A percentile compares a stretch with the other conserved stretches of the same genome.
Evolutionary conservation across 176 grass and related monocot genomes (phyloP).

Genomic region (Lolium multiflorum): DNA sequence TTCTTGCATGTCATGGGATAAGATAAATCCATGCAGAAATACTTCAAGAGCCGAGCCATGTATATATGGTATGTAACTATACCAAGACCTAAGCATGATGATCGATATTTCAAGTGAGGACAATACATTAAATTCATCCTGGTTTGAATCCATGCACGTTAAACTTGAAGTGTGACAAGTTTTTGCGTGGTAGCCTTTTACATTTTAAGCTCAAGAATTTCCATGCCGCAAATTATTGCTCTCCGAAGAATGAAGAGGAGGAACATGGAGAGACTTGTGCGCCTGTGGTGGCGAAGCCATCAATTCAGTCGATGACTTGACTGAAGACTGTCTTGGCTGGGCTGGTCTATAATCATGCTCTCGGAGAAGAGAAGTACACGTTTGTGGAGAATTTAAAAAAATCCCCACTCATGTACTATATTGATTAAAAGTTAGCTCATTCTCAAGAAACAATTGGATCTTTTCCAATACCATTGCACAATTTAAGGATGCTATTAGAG

Average conservation of each 20-base stretch:
- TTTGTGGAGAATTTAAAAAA: slow-evolving; percentile 97
- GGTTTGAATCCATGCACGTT: not conserved
- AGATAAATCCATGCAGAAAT: too few relatives aligned
- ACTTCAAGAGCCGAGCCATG: too few relatives aligned
- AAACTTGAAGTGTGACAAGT: not conserved
- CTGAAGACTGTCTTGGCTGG: slow-evolving; percentile 92
- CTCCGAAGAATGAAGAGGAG: slow-evolving; percentile 93
- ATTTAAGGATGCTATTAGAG: slow-evolving; percentile 93
- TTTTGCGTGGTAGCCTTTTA: not conserved
- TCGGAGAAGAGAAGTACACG: slow-evolving; percentile 98
- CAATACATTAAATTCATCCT: not conserved
- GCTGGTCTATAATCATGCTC: slow-evolving; percentile 94
- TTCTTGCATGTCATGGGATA: not conserved
- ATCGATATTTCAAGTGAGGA: not conserved
- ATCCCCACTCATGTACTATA: slow-evolving; percentile 93
- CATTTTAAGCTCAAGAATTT: slow-evolving; percentile 17
- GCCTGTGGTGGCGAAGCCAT: slow-evolving; percentile 91
- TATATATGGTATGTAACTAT: too few relatives aligned
- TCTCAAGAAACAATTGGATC: slow-evolving; percentile 10
- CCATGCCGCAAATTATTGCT: slow-evolving; percentile 76
- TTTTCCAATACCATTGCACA: slow-evolving; percentile 69
- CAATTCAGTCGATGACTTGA: slow-evolving; percentile 91
- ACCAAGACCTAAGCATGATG: too few relatives aligned
- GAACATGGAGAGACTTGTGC: slow-evolving; percentile 96
- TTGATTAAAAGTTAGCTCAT: slow-evolving; percentile 86